phyloP scores from a whole-genome alignment of 139 green algal species.

The Volvox africanus region DNA sequence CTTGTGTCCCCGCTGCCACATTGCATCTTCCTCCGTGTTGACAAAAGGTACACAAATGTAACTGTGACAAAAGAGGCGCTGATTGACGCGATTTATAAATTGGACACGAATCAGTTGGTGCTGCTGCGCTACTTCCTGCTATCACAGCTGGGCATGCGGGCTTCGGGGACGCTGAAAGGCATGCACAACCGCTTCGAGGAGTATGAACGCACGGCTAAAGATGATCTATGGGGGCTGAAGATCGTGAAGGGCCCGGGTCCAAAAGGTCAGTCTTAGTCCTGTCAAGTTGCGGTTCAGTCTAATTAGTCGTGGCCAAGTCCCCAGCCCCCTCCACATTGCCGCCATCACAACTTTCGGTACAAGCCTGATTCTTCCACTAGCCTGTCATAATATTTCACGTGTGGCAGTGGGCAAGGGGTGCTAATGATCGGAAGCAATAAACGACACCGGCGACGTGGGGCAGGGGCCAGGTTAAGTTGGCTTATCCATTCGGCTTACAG shows the following conservation, averaged over 20 bases:
- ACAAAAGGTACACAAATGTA: not conserved
- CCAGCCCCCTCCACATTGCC: no score
- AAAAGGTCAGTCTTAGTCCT: not conserved
- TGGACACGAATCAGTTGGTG: not conserved
- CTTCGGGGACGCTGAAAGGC: not conserved
- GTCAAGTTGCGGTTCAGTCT: no score
- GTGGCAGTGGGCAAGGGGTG: no score
- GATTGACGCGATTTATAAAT: not conserved
- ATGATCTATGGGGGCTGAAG: slow-evolving; percentile 18
- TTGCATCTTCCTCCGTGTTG: not conserved
- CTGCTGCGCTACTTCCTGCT: slow-evolving; percentile 36
- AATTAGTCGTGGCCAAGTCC: no score
- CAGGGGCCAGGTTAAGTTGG: no score
- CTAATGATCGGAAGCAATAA: no score
- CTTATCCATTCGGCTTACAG: no score
- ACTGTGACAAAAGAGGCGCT: not conserved
- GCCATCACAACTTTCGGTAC: no score
- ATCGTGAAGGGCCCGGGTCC: not conserved
- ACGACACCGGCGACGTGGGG: no score
- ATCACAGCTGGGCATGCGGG: not conserved
- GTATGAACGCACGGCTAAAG: not conserved
- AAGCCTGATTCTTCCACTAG: no score
- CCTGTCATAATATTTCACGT: no score
- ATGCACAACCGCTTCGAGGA: not conserved
- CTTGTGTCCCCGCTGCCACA: no score